Conservation (phyloP, 2,329 filamentous ascomycete species). For the Phoma sp. region DNA sequence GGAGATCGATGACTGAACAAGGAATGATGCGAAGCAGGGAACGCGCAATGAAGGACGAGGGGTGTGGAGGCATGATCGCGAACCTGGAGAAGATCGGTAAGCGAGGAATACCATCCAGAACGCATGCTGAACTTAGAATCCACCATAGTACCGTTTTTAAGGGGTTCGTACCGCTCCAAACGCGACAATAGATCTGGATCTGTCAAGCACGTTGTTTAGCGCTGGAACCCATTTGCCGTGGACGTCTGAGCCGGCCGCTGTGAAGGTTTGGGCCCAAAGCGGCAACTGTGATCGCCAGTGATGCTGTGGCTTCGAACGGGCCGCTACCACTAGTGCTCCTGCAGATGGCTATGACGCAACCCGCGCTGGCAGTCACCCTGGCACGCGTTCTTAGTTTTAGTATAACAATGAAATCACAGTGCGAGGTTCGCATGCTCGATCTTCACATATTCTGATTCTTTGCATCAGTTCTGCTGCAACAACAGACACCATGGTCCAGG, state of each 20-base stretch:
- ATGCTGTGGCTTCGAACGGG: conserved; percentile 20
- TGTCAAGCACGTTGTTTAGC: not conserved
- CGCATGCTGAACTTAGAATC: conserved; percentile 10
- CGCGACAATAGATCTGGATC: not conserved
- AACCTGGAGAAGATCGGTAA: conserved; percentile 20
- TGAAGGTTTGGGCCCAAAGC: conserved; percentile 8
- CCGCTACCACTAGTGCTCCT: conserved; percentile 18
- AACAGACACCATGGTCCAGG: conserved; percentile 28
- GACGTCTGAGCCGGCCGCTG: conserved; percentile 3
- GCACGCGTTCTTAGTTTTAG: conserved; percentile 1
- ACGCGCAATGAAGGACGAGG: conserved; percentile 3
- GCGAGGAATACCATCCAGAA: conserved; percentile 20
- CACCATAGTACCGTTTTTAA: not conserved
- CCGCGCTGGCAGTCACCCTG: conserved; percentile 7
- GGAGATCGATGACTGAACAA: not conserved
- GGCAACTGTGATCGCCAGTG: conserved; percentile 11
- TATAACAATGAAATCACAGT: conserved; percentile 15
- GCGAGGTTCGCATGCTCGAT: not conserved
- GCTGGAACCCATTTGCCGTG: not conserved
- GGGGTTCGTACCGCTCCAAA: not conserved
- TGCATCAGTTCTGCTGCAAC: not conserved
- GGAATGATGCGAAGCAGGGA: conserved; percentile 17
- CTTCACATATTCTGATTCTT: not conserved
- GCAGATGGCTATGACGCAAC: conserved; percentile 28
- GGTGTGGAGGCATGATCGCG: conserved; percentile 3